Conservation (phyloP, 768 basidiomycete species). For the Tulasnella sp. region DNA sequence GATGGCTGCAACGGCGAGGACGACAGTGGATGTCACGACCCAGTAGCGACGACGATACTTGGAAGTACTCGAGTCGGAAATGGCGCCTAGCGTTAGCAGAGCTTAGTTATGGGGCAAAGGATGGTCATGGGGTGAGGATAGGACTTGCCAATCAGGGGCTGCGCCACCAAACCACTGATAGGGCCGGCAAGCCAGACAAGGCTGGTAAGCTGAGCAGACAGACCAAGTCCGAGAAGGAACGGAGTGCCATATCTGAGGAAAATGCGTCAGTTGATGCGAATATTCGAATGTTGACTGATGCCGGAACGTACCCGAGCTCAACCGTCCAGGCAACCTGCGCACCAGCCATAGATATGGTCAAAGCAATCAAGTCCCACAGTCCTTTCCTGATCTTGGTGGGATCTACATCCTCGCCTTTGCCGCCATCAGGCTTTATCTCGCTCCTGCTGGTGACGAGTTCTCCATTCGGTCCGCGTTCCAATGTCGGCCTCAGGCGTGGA, state of each 20-base stretch:
- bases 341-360: slow-evolving; percentile 88
- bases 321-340: slow-evolving; percentile 95
- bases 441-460: neutral
- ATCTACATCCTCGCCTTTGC: neutral
- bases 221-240: slow-evolving; percentile 66
- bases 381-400: slow-evolving; percentile 14
- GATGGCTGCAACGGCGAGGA: slow-evolving; percentile 67
- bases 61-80: slow-evolving; percentile 88
- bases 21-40: slow-evolving; percentile 78
- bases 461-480: neutral
- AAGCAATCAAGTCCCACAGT: slow-evolving; percentile 65
- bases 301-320: slow-evolving; percentile 63
- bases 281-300: slow-evolving; percentile 1
- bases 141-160: slow-evolving; percentile 84
- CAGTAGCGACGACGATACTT: slow-evolving; percentile 86
- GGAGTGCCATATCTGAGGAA: slow-evolving; percentile 80
- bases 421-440: slow-evolving; percentile 3
- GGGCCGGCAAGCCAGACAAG: slow-evolving; percentile 86
- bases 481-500: neutral
- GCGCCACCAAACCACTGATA: slow-evolving; percentile 87
- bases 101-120: neutral
- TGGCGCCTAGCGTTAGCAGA: slow-evolving; percentile 48
- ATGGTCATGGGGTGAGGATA: neutral
- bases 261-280: slow-evolving; percentile 2
- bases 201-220: slow-evolving; percentile 83